Conservation (phyloP, 2,329 filamentous ascomycete genomes). For the Phyllosticta paracitricarpa region DNA sequence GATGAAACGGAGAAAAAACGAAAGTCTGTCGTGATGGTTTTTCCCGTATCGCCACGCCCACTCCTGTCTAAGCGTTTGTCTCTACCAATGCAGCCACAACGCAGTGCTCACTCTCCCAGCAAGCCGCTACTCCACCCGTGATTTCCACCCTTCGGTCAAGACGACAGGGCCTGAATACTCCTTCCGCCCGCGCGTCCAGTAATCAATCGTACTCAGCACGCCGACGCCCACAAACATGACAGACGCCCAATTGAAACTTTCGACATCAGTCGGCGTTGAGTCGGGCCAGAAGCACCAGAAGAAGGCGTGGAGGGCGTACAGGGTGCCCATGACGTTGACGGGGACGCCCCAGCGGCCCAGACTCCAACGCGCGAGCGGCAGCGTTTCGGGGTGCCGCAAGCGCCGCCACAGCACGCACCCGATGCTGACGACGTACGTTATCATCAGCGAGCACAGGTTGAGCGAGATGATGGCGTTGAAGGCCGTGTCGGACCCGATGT, state of each 20-base stretch:
- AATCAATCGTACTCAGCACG: conserved; percentile 20
- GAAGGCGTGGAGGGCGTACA: conserved; percentile 28
- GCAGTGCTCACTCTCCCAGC: too few species aligned
- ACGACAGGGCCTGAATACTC: conserved; percentile 25
- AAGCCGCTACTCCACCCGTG: background rate
- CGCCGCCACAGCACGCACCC: conserved; percentile 11
- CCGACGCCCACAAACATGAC: conserved; percentile 26
- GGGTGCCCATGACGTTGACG: conserved; percentile 19
- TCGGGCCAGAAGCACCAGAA: conserved; percentile 34
- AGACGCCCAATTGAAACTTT: conserved; percentile 27
- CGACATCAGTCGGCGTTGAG: conserved; percentile 12
- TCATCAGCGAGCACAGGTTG: conserved; percentile 6
- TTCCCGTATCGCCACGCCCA: too few species aligned
- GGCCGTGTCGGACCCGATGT: conserved; percentile 34
- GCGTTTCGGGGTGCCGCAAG: conserved; percentile 3
- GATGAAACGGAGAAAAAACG: too few species aligned
- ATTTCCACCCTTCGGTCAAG: conserved; percentile 11
- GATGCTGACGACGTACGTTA: conserved; percentile 10
- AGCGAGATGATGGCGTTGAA: conserved; percentile 25
- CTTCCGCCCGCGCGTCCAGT: conserved; percentile 21
- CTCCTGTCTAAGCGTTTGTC: too few species aligned
- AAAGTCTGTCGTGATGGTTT: too few species aligned
- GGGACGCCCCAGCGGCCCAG: conserved; percentile 10
- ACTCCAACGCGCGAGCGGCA: conserved; percentile 10
- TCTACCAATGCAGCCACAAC: too few species aligned